Percentiles rank a stretch among this genome's conserved stretches.
Evolutionary conservation across 2,329 filamentous ascomycete species (phyloP).

Genomic region (Malbranchea zuffiana): DNA sequence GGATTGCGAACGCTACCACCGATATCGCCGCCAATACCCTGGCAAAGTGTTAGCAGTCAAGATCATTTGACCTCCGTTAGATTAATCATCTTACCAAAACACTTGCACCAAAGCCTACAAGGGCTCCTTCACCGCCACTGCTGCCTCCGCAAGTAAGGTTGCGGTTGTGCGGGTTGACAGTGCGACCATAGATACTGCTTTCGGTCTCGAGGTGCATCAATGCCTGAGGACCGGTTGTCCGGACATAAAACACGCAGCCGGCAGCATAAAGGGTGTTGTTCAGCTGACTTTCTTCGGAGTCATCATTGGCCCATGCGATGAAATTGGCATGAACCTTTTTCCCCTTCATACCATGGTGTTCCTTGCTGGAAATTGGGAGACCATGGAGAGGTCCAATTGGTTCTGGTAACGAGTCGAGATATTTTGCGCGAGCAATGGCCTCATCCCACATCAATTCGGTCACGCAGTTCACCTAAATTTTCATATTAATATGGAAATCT

Average conservation of each 20-base stretch:
- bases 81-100: constrained; percentile 37
- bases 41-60: background rate
- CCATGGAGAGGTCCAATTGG: constrained; percentile 51
- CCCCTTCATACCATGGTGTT: constrained; percentile 38
- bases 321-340: constrained; percentile 47
- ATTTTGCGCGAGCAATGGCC: constrained; percentile 38
- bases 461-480: constrained; percentile 47
- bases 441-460: constrained; percentile 43
- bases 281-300: constrained; percentile 34
- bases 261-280: constrained; percentile 47
- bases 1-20: constrained; percentile 38
- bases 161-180: constrained; percentile 53
- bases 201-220: constrained; percentile 46
- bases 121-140: constrained; percentile 53
- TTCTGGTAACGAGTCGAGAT: constrained; percentile 36
- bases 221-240: constrained; percentile 57
- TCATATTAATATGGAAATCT: background rate
- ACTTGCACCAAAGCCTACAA: constrained; percentile 49
- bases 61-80: background rate
- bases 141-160: constrained; percentile 52
- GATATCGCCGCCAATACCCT: constrained; percentile 54
- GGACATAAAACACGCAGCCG: constrained; percentile 56
- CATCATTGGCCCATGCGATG: constrained; percentile 11
- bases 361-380: constrained; percentile 45
- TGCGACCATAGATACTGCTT: constrained; percentile 52